A percentile compares a stretch with the other conserved stretches of the same genome.
Conservation (phyloP, 2,329 filamentous ascomycete genomes). For the Periconia sp. region DNA sequence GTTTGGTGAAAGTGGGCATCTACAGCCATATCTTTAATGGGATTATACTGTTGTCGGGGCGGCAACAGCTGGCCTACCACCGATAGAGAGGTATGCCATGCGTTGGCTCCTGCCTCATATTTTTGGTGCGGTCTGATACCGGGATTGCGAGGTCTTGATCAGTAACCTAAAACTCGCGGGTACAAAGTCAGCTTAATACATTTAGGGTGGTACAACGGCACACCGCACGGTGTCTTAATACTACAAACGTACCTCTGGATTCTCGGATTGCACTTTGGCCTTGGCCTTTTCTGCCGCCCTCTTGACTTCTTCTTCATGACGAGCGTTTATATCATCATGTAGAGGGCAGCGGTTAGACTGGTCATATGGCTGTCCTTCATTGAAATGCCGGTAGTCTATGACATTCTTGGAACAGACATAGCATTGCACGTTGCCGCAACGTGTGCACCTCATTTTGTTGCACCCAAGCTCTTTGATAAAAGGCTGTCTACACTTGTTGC, state of each 20-base stretch:
- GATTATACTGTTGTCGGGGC: too few relatives aligned
- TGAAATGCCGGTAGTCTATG: slow-evolving; percentile 71
- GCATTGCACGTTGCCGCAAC: slow-evolving; percentile 59
- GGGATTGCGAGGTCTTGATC: slow-evolving; percentile 54
- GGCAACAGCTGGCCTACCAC: too few relatives aligned
- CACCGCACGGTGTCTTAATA: too few relatives aligned
- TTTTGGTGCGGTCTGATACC: slow-evolving; percentile 57
- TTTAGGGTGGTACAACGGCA: too few relatives aligned
- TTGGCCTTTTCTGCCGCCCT: slow-evolving; percentile 62
- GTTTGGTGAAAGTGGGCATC: too few relatives aligned
- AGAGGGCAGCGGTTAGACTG: slow-evolving; percentile 60
- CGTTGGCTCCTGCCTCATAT: slow-evolving; percentile 15
- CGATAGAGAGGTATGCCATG: too few relatives aligned
- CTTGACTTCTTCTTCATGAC: slow-evolving; percentile 65
- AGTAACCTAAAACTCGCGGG: too few relatives aligned
- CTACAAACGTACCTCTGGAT: too few relatives aligned
- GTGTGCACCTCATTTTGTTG: slow-evolving; percentile 78
- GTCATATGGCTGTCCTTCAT: slow-evolving; percentile 44
- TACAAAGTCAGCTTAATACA: too few relatives aligned
- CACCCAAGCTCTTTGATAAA: slow-evolving; percentile 80
- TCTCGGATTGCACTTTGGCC: slow-evolving; percentile 57
- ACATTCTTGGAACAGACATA: slow-evolving; percentile 71
- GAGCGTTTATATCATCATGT: slow-evolving; percentile 62
- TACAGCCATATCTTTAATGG: too few relatives aligned
- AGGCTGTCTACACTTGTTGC: slow-evolving; percentile 70